These are phyloP conservation scores for Aspergillus sp. DNA, from an alignment of 2,329 filamentous ascomycete genomes.

Conservation along the genomic window DNA sequence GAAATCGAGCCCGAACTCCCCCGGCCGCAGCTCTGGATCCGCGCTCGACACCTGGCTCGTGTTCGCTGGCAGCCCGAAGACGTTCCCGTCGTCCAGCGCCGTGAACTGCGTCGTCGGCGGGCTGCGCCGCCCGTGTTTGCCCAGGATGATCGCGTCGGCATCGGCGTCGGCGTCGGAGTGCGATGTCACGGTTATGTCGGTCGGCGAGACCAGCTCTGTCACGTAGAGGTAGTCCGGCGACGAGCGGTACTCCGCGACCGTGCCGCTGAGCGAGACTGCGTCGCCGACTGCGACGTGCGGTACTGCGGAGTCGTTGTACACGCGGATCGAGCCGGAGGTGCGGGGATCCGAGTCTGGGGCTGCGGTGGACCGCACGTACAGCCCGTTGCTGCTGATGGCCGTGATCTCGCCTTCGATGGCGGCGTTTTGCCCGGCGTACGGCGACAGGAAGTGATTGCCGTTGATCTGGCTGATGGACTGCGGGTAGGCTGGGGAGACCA, in stretches of 20 bases:
- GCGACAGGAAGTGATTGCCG: slow-evolving; percentile 54
- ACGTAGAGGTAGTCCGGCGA: slow-evolving; percentile 50
- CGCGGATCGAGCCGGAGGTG: slow-evolving; percentile 58
- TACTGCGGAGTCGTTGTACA: slow-evolving; percentile 48
- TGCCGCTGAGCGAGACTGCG: slow-evolving; percentile 51
- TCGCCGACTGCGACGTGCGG: slow-evolving; percentile 52
- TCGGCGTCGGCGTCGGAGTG: slow-evolving; percentile 44
- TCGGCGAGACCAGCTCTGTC: slow-evolving; percentile 52
- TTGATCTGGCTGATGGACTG: slow-evolving; percentile 52
- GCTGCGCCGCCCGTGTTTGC: slow-evolving; percentile 43
- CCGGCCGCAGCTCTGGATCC: slow-evolving; percentile 55
- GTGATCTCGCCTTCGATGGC: slow-evolving; percentile 56
- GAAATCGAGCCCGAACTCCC: slow-evolving; percentile 59
- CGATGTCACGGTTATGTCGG: slow-evolving; percentile 45
- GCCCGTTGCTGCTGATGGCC: slow-evolving; percentile 51
- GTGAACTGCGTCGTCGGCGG: slow-evolving; percentile 56
- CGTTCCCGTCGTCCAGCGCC: slow-evolving; percentile 53
- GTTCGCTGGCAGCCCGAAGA: slow-evolving; percentile 58
- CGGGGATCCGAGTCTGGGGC: slow-evolving; percentile 45
- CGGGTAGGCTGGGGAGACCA: neutral
- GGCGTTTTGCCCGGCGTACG: slow-evolving; percentile 45
- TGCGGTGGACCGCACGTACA: slow-evolving; percentile 57
- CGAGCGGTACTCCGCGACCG: slow-evolving; percentile 51
- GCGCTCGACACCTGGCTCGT: slow-evolving; percentile 45
- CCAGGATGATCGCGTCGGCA: slow-evolving; percentile 52